A percentile compares a stretch with the other conserved stretches of the same genome.
Conservation (phyloP, 352 stramenopile species). For the Globisporangium spinosum region DNA sequence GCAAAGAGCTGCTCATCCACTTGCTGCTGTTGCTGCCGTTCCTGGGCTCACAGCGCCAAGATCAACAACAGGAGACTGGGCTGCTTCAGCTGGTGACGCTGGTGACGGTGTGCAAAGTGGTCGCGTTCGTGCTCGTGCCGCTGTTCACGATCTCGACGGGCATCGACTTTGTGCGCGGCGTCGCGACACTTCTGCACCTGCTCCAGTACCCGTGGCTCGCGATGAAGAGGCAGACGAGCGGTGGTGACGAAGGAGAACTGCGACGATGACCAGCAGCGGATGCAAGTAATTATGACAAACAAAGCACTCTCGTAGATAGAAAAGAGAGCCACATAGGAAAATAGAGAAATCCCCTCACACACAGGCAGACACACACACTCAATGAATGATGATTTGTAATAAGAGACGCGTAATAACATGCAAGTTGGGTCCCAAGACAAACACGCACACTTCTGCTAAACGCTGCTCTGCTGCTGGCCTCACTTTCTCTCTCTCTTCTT, state of each 20-base stretch:
- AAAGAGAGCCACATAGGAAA: neutral
- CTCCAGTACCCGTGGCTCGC: constrained; percentile 35
- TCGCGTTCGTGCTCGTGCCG: constrained; percentile 53
- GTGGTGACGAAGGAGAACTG: neutral
- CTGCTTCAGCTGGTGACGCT: constrained; percentile 2
- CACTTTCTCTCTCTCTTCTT: constrained; percentile 2
- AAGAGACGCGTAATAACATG: constrained; percentile 13
- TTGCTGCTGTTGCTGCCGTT: constrained; percentile 62
- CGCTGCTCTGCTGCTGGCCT: neutral
- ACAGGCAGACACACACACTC: neutral
- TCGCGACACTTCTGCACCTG: constrained; percentile 53
- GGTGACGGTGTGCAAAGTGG: constrained; percentile 18
- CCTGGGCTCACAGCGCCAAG: neutral
- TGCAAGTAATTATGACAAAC: neutral
- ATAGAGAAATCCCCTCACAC: constrained; percentile 1
- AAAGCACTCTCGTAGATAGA: neutral
- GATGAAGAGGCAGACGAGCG: neutral
- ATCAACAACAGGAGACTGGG: neutral
- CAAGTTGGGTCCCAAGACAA: constrained; percentile 2
- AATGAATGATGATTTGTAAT: constrained; percentile 4
- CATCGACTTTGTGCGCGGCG: constrained; percentile 49
- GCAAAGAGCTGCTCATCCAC: constrained; percentile 55
- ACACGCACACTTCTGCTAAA: neutral
- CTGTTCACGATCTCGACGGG: constrained; percentile 53
- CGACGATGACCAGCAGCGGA: neutral